These are phyloP conservation scores for Zostera marina DNA, from an alignment of 116 monocot genomes.

Conservation along the genomic window DNA sequence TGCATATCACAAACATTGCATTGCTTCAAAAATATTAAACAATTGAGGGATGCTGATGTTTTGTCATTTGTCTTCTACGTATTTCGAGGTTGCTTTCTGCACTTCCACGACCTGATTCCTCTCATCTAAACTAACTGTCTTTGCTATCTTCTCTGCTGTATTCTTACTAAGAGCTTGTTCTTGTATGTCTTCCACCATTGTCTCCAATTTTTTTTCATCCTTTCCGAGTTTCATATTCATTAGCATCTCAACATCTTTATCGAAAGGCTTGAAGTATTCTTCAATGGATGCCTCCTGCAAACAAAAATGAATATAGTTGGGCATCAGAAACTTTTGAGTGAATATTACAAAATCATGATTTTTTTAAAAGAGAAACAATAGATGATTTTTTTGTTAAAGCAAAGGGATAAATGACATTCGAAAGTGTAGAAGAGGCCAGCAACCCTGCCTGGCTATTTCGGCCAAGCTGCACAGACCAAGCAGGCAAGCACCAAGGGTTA, in stretches of 20 bases:
- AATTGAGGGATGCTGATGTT: not conserved
- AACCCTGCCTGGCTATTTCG: too few species aligned
- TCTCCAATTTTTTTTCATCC: slow-evolving; percentile 69
- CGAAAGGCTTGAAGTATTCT: slow-evolving; percentile 1
- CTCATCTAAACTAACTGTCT: slow-evolving; percentile 2
- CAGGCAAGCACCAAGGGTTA: too few species aligned
- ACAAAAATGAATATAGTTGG: not conserved
- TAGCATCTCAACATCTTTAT: not conserved
- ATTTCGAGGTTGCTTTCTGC: not conserved
- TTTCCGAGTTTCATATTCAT: slow-evolving; percentile 62
- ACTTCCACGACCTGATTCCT: not conserved
- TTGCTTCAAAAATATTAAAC: too few species aligned
- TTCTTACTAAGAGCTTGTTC: slow-evolving; percentile 7
- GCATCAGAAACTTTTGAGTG: not conserved
- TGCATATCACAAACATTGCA: too few species aligned
- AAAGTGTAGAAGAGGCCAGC: too few species aligned
- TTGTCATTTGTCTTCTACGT: slow-evolving; percentile 1
- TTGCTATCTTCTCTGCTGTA: not conserved
- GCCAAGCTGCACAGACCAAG: too few species aligned
- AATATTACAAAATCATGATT: not conserved
- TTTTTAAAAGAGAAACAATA: not conserved
- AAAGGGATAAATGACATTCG: too few species aligned
- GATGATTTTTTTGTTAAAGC: too few species aligned
- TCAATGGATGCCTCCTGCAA: slow-evolving; percentile 20
- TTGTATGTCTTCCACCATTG: slow-evolving; percentile 46